Evolutionary conservation across 441 rosid genomes (phyloP), one percentile per base, ranked within the genome.

Genomic region (Populus tomentosa): DNA sequence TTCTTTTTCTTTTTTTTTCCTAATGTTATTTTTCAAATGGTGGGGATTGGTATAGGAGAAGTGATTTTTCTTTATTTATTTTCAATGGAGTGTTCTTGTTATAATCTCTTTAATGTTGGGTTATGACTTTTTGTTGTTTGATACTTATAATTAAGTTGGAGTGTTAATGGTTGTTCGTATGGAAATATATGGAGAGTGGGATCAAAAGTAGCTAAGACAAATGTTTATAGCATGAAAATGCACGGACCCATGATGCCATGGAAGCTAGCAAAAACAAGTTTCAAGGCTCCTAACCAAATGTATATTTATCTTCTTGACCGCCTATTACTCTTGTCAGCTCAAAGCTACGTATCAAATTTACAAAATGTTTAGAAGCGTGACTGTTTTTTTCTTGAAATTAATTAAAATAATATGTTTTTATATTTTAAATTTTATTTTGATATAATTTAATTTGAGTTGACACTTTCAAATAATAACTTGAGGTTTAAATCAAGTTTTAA

Each of bases 11-110:
- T 63, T 66, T 38, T 18, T 72, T 33, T 72, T 35, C 69, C 76
- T 67, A 1, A 16, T 69, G 32, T 62, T 77, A 70, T 30, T 35
- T 77, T 68, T 82, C 35, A 81, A 80, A 75, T 65, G 79, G 50
- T 72, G 86, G 85, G 84, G 79, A 88, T 90, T 86, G 94, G 92
- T 89, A 89, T 87, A 90, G 88, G 84, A 85, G 86, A 82, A 82
- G 85, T 74, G 78, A 74, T 70, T 86, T 82, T 81, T 70, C 23
- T 78, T 56, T 80, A 80, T 79, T 62, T 50, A 32, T 64, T 76
- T 80, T 75, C 42, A 81, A 77, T 81, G 86, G 74, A 81, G 82
- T 78, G 82, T 85, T 84, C 14, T 78, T 83, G 33, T 62, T 80
- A 71, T 67, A 32, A 71, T 69, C 66, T 75, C 7, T 26, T 10